These are phyloP conservation scores for Monosporozyma servazzii DNA, from an alignment of 805 yeast species.

Conservation along the genomic window DNA sequence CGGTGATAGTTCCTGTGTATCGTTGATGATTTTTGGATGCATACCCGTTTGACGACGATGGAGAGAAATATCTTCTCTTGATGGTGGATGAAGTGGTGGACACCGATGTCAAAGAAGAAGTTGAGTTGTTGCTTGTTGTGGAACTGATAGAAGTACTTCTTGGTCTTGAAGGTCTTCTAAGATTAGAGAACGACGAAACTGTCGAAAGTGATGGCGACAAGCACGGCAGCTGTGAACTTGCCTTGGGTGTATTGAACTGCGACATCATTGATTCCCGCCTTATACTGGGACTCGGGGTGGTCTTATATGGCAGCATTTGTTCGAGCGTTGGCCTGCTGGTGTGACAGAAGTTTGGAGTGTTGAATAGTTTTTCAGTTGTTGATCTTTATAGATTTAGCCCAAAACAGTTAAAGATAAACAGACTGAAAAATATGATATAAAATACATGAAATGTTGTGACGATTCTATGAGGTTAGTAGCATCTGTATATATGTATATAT, in stretches of 20 bases:
- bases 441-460: no score
- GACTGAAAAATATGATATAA: no score
- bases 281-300: conserved; percentile 4
- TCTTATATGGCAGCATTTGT: conserved; percentile 1
- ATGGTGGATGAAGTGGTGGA: conserved; percentile 1
- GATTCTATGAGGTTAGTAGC: no score
- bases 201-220: conserved; percentile 2
- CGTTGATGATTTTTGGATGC: background rate
- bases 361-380: background rate
- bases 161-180: conserved; percentile 2
- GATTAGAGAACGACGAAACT: background rate
- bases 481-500: no score
- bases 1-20: conserved; percentile 3
- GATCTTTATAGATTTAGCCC: background rate
- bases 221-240: background rate
- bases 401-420: background rate
- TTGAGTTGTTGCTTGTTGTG: background rate
- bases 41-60: background rate
- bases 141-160: background rate
- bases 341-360: background rate
- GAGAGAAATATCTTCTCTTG: background rate
- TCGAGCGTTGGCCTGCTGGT: no score
- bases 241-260: background rate
- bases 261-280: conserved; percentile 3
- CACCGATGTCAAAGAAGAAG: background rate